Evolutionary conservation across 345 rosid genomes (phyloP).

Genomic region (Lumnitzera racemosa): DNA sequence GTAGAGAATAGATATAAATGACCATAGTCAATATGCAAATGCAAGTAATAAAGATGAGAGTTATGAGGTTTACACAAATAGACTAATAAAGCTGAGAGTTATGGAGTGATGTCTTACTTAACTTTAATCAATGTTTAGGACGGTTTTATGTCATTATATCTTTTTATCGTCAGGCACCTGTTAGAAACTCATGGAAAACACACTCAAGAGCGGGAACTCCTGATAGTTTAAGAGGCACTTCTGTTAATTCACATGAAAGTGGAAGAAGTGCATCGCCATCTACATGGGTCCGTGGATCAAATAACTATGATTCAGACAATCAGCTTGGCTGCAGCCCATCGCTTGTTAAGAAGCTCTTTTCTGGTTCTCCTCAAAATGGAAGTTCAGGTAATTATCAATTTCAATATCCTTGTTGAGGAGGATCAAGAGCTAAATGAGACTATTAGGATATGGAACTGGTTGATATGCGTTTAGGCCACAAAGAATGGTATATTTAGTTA

Average conservation of each 20-base stretch:
- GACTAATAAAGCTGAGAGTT: no score
- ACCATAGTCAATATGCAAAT: no score
- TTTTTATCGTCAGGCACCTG: slow-evolving; percentile 27
- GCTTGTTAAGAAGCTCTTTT: slow-evolving; percentile 36
- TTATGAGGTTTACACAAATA: no score
- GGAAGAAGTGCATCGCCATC: slow-evolving; percentile 36
- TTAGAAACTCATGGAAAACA: slow-evolving; percentile 38
- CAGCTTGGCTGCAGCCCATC: slow-evolving; percentile 28
- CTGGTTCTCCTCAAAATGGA: slow-evolving; percentile 30
- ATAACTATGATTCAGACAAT: slow-evolving; percentile 24
- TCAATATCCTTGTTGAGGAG: background rate
- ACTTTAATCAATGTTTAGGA: no score
- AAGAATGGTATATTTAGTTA: no score
- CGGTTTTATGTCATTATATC: no score
- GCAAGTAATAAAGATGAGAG: no score
- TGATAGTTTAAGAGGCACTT: slow-evolving; percentile 41
- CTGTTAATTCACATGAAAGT: slow-evolving; percentile 46
- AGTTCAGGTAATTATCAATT: slow-evolving; percentile 25
- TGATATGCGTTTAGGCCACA: no score
- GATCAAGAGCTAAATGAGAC: background rate
- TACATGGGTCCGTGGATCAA: slow-evolving; percentile 17
- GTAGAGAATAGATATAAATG: no score
- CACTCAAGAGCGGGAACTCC: slow-evolving; percentile 38
- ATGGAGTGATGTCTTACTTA: no score
- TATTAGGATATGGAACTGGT: background rate